Evolutionary conservation across 768 basidiomycete genomes (phyloP).

Genomic region (Flagelloscypha sp.): DNA sequence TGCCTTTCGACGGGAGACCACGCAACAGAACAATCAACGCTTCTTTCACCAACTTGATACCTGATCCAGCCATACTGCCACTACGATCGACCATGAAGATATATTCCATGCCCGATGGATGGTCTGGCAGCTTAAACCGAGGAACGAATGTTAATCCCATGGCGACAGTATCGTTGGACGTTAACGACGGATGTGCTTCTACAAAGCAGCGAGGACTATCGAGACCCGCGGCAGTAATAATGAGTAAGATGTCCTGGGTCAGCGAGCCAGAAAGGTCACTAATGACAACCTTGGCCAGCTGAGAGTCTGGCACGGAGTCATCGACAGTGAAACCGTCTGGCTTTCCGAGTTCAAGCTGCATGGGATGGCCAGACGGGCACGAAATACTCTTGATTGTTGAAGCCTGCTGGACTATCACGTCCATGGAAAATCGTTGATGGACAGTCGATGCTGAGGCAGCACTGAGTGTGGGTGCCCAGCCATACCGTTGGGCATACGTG

Average conservation of each 20-base stretch:
- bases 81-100: slow-evolving; percentile 55
- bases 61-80: slow-evolving; percentile 35
- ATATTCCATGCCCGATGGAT: slow-evolving; percentile 41
- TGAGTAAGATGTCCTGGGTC: slow-evolving; percentile 39
- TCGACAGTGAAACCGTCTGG: slow-evolving; percentile 25
- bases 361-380: slow-evolving; percentile 37
- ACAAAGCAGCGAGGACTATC: slow-evolving; percentile 49
- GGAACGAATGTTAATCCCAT: slow-evolving; percentile 50
- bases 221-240: slow-evolving; percentile 38
- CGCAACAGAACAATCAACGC: slow-evolving; percentile 7
- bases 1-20: slow-evolving; percentile 3
- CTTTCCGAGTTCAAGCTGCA: slow-evolving; percentile 20
- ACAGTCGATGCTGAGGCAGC: slow-evolving; percentile 20
- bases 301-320: slow-evolving; percentile 32
- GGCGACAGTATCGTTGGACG: slow-evolving; percentile 28
- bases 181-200: slow-evolving; percentile 15
- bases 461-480: slow-evolving; percentile 30
- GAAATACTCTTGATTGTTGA: slow-evolving; percentile 30
- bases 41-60: slow-evolving; percentile 15
- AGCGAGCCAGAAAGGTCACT: slow-evolving; percentile 28
- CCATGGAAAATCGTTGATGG: slow-evolving; percentile 31
- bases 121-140: slow-evolving; percentile 34
- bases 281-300: slow-evolving; percentile 28
- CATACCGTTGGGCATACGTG: slow-evolving; percentile 44
- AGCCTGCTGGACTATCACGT: slow-evolving; percentile 39